A percentile compares a stretch with the other conserved stretches of the same genome.
phyloP scores from a whole-genome alignment of 1,139 yeast species.

The Diutina ranongensis region DNA sequence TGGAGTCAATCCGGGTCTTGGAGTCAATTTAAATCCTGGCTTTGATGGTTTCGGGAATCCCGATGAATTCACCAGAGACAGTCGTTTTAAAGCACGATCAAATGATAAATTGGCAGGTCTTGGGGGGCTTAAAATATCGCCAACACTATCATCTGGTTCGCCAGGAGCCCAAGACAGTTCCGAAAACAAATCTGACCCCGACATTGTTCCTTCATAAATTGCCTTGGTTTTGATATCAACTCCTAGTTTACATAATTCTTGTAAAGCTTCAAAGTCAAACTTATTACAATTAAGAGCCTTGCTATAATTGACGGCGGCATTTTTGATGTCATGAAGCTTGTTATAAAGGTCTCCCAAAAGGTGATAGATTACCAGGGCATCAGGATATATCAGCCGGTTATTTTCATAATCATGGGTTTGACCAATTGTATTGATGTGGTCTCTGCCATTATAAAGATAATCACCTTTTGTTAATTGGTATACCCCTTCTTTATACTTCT shows the following conservation, averaged over 20 bases:
- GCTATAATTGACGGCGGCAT: conserved; percentile 57
- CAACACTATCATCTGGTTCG: not conserved
- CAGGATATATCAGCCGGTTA: conserved; percentile 39
- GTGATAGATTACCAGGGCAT: conserved; percentile 50
- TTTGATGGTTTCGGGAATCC: not conserved
- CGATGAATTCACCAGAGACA: not conserved
- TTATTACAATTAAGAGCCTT: conserved; percentile 66
- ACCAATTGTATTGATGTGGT: conserved; percentile 10
- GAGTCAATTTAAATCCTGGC: not conserved
- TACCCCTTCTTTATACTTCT: conserved; percentile 53
- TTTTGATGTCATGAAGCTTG: conserved; percentile 39
- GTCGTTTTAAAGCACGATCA: not conserved
- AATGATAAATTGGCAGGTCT: not conserved
- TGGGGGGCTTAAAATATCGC: conserved; percentile 1
- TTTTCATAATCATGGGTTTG: conserved; percentile 24
- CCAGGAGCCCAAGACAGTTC: not conserved
- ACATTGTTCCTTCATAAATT: conserved; percentile 24
- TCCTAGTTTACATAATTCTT: conserved; percentile 62
- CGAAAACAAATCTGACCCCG: not conserved
- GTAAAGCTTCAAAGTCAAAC: conserved; percentile 78
- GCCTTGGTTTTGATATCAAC: conserved; percentile 53
- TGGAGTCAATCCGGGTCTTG: not conserved
- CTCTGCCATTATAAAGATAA: conserved; percentile 23
- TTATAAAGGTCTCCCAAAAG: conserved; percentile 62
- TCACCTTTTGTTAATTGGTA: conserved; percentile 33